Evolutionary conservation across 2,329 filamentous ascomycete species (phyloP).

Genomic region (Aspergillus tanneri): DNA sequence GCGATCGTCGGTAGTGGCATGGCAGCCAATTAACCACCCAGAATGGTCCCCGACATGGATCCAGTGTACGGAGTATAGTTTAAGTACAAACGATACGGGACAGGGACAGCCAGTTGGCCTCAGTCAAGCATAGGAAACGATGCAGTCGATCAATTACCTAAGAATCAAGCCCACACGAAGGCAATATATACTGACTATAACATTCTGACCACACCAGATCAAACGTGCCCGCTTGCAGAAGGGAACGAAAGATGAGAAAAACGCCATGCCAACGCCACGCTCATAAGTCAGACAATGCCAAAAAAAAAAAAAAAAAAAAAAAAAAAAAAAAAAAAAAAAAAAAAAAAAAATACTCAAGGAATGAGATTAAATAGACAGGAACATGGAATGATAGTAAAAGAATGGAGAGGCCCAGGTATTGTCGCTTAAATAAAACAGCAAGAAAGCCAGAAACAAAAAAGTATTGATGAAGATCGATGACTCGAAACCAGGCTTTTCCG

Average conservation of each 20-base stretch:
- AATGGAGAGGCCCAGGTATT: slow-evolving; percentile 8
- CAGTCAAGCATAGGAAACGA: too few species aligned
- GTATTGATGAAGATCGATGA: background rate
- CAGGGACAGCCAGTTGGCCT: too few species aligned
- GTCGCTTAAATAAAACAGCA: slow-evolving; percentile 1
- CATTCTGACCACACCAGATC: too few species aligned
- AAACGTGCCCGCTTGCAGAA: slow-evolving; percentile 1
- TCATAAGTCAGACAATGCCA: slow-evolving; percentile 15
- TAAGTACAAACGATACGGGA: too few species aligned
- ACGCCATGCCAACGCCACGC: slow-evolving; percentile 27
- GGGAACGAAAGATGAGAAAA: slow-evolving; percentile 10
- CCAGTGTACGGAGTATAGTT: too few species aligned
- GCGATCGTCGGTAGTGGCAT: too few species aligned
- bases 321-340: slow-evolving; percentile 4
- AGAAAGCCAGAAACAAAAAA: background rate
- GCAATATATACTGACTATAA: too few species aligned
- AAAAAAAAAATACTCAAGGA: background rate
- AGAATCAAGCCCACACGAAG: too few species aligned
- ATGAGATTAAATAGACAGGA: background rate
- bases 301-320: slow-evolving; percentile 14
- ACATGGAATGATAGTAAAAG: background rate
- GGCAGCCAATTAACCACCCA: too few species aligned
- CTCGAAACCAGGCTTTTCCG: background rate
- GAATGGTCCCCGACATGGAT: too few species aligned
- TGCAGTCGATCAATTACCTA: too few species aligned